Base-by-base conservation (phyloP, 2,329 filamentous ascomycete genomes). In the Fusarium sp. region DNA sequence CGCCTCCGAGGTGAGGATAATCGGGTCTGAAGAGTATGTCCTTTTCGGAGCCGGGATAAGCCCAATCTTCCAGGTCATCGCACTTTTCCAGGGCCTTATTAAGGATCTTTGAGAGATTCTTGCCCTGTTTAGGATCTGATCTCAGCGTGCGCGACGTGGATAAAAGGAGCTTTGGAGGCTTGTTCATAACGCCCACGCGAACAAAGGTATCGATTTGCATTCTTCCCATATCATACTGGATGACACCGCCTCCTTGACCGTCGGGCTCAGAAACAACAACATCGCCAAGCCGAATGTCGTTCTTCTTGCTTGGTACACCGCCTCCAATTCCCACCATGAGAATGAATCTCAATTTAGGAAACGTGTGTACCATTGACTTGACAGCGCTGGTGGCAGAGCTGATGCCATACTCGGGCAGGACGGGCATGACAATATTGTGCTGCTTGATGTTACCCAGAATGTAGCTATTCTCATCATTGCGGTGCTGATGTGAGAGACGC, bases 271-370 rank as follows among this genome's bases (percentile, higher is more conserved):
- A 29, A 16, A 60, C 58, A 27, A 45, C 38, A 3, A 47, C 20
- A 33, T 61, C 58, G 1, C 58, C 58, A 18, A 61, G 38, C 6
- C 58, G 38, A 18, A 47, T 25, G 10, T 61, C 27, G 20, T 33
- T 9, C 18, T 18, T 25, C 13, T 13, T 13, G 20, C 58, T 61
- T 6, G n/a, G 38, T 1, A 69, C 33, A 4, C 69, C 69, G 9
- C 56, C 69, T 6, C 71, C 71, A 4, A 72, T 63, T 0, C 71
- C 66, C 1, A 70, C 69, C 60, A 74, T 27, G 7, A 72, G 13
- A 0, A 56, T 33, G 16, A 72, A 33, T 7, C 20, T 71, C 1
- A 72, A 25, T 0, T 16, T 33, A 4, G 69, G 71, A 31, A 74
- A 70, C 1, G 57, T 73, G 1, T 16, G 33, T 7, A 64, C 27